Evolutionary conservation across 2,329 filamentous ascomycete species (phyloP).

Genomic region (Cercospora janseana): DNA sequence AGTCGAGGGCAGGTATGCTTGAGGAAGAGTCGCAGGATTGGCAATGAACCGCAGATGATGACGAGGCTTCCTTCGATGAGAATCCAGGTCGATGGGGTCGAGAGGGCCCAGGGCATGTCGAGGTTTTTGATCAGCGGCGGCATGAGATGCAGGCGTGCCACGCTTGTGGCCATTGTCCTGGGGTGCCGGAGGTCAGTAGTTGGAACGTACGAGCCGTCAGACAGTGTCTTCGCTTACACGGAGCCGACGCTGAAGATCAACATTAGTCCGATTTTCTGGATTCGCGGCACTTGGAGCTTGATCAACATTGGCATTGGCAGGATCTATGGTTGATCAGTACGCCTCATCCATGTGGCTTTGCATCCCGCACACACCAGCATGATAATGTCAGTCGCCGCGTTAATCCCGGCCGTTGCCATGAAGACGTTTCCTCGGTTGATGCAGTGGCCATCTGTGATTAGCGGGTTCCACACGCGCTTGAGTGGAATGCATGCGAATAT

Average conservation of each 20-base stretch:
- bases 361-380: slow-evolving; percentile 13
- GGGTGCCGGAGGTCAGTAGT: background rate
- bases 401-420: slow-evolving; percentile 21
- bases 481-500: slow-evolving; percentile 22
- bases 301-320: slow-evolving; percentile 15
- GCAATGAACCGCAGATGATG: slow-evolving; percentile 22
- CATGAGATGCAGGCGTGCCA: slow-evolving; percentile 19
- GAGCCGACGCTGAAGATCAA: slow-evolving; percentile 23
- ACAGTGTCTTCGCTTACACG: slow-evolving; percentile 4
- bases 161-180: slow-evolving; percentile 20
- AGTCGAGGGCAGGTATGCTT: slow-evolving; percentile 21
- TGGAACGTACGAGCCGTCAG: no score
- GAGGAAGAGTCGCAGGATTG: slow-evolving; percentile 22
- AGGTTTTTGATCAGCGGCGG: slow-evolving; percentile 16
- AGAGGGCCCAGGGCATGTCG: slow-evolving; percentile 19
- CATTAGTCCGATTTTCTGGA: slow-evolving; percentile 17
- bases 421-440: slow-evolving; percentile 18
- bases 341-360: background rate
- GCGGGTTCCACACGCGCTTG: slow-evolving; percentile 18
- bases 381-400: slow-evolving; percentile 22
- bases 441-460: slow-evolving; percentile 18
- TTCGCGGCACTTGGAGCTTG: slow-evolving; percentile 5
- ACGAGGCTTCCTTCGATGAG: slow-evolving; percentile 25
- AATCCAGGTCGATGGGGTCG: slow-evolving; percentile 21
- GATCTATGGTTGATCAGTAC: background rate